phyloP scores from a whole-genome alignment of 1,284 basidiomycete genomes.

The Fomes fomentarius region DNA sequence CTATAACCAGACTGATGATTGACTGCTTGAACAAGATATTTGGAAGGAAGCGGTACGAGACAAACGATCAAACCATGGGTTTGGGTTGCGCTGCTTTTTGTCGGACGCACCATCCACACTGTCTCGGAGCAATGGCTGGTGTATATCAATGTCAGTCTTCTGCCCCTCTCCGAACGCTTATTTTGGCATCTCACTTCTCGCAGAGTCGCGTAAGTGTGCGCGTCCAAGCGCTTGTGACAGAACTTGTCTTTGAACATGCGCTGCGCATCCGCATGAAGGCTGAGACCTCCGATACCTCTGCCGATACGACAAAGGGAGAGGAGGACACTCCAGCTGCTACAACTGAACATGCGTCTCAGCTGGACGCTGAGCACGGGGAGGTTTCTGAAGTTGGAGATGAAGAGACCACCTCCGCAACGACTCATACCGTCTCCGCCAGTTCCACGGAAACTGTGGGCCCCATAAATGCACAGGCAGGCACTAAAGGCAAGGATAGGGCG shows the following conservation, averaged over 20 bases:
- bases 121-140: constrained; percentile 46
- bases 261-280: constrained; percentile 55
- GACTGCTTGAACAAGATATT: no score
- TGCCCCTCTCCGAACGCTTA: no score
- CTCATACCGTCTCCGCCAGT: constrained; percentile 8
- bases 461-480: neutral
- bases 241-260: constrained; percentile 60
- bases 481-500: constrained; percentile 13
- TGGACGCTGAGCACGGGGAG: neutral
- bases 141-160: constrained; percentile 25
- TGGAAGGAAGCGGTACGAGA: constrained; percentile 44
- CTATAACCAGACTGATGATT: no score
- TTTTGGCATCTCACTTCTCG: no score
- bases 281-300: constrained; percentile 20
- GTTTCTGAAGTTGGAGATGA: constrained; percentile 10
- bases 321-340: constrained; percentile 27
- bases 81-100: constrained; percentile 65
- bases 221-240: constrained; percentile 53
- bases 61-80: constrained; percentile 52
- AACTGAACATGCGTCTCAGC: constrained; percentile 30
- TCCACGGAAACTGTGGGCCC: constrained; percentile 2
- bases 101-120: constrained; percentile 53
- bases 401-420: constrained; percentile 7
- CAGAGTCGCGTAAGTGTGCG: constrained; percentile 43
- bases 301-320: constrained; percentile 1